Percentiles rank a stretch among this genome's conserved stretches.
Conservation (phyloP, 164 flowering plant genomes). For the Houttuynia cordata region DNA sequence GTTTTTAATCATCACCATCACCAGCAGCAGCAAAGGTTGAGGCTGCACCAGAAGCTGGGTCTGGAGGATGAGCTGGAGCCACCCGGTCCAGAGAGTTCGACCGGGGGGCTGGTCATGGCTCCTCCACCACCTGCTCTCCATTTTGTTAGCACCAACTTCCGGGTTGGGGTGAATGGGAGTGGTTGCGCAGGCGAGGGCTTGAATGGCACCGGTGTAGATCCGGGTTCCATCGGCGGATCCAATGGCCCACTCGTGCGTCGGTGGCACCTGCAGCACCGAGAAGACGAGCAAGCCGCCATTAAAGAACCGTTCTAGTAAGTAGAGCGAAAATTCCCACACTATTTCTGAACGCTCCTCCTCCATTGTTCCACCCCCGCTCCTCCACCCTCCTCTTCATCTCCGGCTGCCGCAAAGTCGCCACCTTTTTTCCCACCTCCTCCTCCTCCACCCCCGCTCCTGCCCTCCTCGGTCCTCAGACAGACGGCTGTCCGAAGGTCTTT, state of each 20-base stretch:
- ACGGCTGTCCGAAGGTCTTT: too few species aligned
- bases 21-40: conserved; percentile 8
- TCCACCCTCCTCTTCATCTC: too few species aligned
- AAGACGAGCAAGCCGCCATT: conserved; percentile 13
- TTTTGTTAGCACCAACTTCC: conserved; percentile 12
- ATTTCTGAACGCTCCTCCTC: too few species aligned
- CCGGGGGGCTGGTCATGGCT: not conserved
- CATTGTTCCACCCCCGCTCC: too few species aligned
- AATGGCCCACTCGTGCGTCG: conserved; percentile 8
- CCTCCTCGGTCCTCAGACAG: too few species aligned
- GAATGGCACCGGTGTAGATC: conserved; percentile 4
- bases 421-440: too few species aligned
- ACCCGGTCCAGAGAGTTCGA: not conserved
- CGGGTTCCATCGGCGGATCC: conserved; percentile 1
- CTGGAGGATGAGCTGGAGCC: conserved; percentile 1
- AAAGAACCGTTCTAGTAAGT: conserved; percentile 24
- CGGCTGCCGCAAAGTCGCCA: too few species aligned
- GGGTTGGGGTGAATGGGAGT: conserved; percentile 8
- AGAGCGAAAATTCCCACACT: not conserved
- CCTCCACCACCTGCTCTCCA: not conserved
- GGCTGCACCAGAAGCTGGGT: conserved; percentile 8
- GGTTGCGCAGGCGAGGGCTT: conserved; percentile 6
- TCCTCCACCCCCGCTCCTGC: too few species aligned
- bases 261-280: conserved; percentile 9
- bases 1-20: not conserved